Conservation (phyloP, 495 filamentous ascomycete genomes). For the Acidomyces sp. region DNA sequence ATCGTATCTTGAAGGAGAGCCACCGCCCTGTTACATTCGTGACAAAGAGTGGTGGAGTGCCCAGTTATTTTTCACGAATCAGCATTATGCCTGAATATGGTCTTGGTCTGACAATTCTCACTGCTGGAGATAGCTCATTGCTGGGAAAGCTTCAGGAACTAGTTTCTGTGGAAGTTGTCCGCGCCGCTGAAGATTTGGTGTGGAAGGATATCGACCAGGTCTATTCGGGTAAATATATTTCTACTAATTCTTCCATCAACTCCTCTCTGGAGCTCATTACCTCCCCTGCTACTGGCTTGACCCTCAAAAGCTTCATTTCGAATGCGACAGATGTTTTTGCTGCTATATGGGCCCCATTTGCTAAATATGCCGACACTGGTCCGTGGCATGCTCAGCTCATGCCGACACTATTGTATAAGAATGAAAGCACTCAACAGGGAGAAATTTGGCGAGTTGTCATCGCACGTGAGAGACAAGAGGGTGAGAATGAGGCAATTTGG, state of each 20-base stretch:
- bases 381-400: conserved; percentile 19
- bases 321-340: conserved; percentile 23
- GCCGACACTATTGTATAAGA: conserved; percentile 23
- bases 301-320: conserved; percentile 20
- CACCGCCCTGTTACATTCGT: conserved; percentile 23
- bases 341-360: conserved; percentile 8
- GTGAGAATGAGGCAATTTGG: conserved; percentile 10
- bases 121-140: conserved; percentile 16
- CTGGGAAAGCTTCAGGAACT: conserved; percentile 16
- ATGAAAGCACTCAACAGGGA: conserved; percentile 21
- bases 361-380: not conserved
- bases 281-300: conserved; percentile 20
- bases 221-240: conserved; percentile 20
- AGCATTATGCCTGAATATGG: conserved; percentile 27
- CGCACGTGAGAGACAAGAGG: conserved; percentile 8
- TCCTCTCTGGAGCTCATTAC: conserved; percentile 19
- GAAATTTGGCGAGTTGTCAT: conserved; percentile 21
- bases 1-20: conserved; percentile 18
- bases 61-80: conserved; percentile 22
- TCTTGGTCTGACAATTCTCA: conserved; percentile 25
- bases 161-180: conserved; percentile 20
- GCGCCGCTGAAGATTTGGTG: conserved; percentile 21
- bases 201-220: conserved; percentile 15
- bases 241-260: conserved; percentile 18
- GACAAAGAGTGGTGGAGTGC: conserved; percentile 26